These are phyloP conservation scores for Paecilomyces formosus DNA, from an alignment of 2,329 filamentous ascomycete species.

Conservation along the genomic window DNA sequence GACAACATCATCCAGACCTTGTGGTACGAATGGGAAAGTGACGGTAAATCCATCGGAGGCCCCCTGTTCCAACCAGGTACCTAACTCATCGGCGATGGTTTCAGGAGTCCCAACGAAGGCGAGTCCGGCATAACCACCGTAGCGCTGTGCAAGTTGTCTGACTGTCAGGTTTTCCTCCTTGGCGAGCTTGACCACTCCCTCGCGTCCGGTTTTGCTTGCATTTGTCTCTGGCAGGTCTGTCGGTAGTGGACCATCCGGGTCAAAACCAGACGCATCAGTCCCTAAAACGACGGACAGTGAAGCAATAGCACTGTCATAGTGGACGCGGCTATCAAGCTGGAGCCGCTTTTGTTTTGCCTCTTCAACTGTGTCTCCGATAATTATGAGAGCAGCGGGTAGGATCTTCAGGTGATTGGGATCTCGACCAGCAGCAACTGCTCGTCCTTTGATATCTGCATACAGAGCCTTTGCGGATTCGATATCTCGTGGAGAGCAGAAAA, in stretches of 20 bases:
- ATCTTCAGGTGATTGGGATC: conserved; percentile 44
- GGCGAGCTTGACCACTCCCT: conserved; percentile 39
- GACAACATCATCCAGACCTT: conserved; percentile 45
- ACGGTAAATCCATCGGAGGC: conserved; percentile 48
- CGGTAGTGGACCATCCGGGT: conserved; percentile 45
- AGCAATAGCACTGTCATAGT: conserved; percentile 49
- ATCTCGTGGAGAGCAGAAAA: conserved; percentile 45
- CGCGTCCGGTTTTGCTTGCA: conserved; percentile 45
- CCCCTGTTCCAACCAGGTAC: conserved; percentile 40
- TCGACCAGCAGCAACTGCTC: conserved; percentile 40
- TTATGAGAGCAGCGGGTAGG: conserved; percentile 44
- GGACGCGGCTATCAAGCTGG: conserved; percentile 44
- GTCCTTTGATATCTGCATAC: conserved; percentile 46
- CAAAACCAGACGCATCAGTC: conserved; percentile 40
- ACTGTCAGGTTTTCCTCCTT: conserved; percentile 41
- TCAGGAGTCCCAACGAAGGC: conserved; percentile 46
- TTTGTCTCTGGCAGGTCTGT: conserved; percentile 46
- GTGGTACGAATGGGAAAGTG: conserved; percentile 43
- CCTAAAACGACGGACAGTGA: conserved; percentile 45
- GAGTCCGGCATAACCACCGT: conserved; percentile 44
- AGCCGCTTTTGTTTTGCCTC: conserved; percentile 45
- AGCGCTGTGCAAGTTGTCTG: conserved; percentile 45
- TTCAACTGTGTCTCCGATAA: conserved; percentile 43
- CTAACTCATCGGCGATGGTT: conserved; percentile 44
- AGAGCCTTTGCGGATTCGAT: conserved; percentile 40